A percentile compares a stretch with the other conserved stretches of the same genome.
phyloP scores from a whole-genome alignment of 768 basidiomycete species.

The Strobilomyces confusus region DNA sequence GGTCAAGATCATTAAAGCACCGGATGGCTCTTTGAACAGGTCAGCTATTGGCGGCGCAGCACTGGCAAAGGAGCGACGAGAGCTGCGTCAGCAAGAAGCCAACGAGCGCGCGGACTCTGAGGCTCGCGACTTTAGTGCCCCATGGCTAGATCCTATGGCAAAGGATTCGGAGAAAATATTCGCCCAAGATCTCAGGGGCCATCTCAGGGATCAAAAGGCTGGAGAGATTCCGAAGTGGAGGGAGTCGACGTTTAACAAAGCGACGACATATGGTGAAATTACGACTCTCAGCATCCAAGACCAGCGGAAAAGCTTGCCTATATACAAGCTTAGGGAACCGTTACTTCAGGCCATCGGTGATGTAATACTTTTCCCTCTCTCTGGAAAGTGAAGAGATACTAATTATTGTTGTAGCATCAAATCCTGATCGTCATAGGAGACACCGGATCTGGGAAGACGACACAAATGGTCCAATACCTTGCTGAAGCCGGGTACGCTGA shows the following conservation, averaged over 20 bases:
- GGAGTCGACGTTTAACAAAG: slow-evolving; percentile 89
- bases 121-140: slow-evolving; percentile 89
- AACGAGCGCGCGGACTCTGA: slow-evolving; percentile 95
- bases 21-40: slow-evolving; percentile 94
- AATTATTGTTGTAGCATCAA: slow-evolving; percentile 50
- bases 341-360: slow-evolving; percentile 86
- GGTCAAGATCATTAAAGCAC: slow-evolving; percentile 97
- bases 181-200: slow-evolving; percentile 86
- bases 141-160: slow-evolving; percentile 99
- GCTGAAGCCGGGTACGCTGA: slow-evolving; percentile 95
- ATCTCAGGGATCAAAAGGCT: slow-evolving; percentile 77
- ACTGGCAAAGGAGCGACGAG: slow-evolving; percentile 91
- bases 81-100: slow-evolving; percentile 88
- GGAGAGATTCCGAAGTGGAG: slow-evolving; percentile 88
- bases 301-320: slow-evolving; percentile 86
- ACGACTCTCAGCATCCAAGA: slow-evolving; percentile 89
- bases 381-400: slow-evolving; percentile 5
- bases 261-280: slow-evolving; percentile 93
- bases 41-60: slow-evolving; percentile 93
- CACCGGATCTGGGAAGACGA: slow-evolving; percentile 98
- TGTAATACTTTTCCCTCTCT: slow-evolving; percentile 48
- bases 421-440: slow-evolving; percentile 98
- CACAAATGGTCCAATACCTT: slow-evolving; percentile 98
- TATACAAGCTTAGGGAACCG: slow-evolving; percentile 90
- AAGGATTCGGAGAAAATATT: slow-evolving; percentile 82